Conservation (phyloP, 371 early-diverging fungal species). For the Mortierella sp. region DNA sequence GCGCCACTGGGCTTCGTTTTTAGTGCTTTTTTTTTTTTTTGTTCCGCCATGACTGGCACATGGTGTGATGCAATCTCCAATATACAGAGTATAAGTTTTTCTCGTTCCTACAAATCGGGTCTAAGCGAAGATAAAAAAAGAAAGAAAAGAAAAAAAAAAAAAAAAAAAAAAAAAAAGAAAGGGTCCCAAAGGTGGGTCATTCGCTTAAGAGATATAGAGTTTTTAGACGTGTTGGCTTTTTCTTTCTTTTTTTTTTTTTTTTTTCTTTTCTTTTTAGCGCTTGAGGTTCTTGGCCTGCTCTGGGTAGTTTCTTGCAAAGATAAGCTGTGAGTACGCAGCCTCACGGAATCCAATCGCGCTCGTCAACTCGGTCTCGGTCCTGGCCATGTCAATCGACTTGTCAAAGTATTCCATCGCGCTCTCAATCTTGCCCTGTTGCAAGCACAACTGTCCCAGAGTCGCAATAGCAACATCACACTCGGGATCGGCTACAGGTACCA, state of each 20-base stretch:
- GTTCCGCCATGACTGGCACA: no score
- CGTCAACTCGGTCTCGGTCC: slow-evolving; percentile 91
- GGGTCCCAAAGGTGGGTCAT: no score
- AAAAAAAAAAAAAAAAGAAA: not conserved
- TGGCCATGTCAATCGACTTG: slow-evolving; percentile 84
- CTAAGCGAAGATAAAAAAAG: not conserved
- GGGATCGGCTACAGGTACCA: slow-evolving; percentile 73
- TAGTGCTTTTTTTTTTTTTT: no score
- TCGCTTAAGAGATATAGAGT: not conserved
- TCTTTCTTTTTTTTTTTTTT: no score
- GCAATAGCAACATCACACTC: slow-evolving; percentile 95
- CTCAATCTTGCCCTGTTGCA: slow-evolving; percentile 87
- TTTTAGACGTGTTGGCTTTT: not conserved
- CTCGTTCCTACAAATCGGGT: not conserved
- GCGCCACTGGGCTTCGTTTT: no score
- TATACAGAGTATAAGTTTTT: not conserved
- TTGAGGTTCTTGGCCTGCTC: slow-evolving; percentile 46
- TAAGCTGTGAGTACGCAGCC: slow-evolving; percentile 55
- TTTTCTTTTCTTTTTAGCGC: slow-evolving; percentile 25
- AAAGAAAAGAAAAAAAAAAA: not conserved
- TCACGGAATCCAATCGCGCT: slow-evolving; percentile 76
- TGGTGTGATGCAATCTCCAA: no score
- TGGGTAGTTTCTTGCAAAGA: slow-evolving; percentile 54
- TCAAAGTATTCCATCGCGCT: slow-evolving; percentile 88
- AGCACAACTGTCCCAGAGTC: slow-evolving; percentile 88